phyloP scores from a whole-genome alignment of 257 asterid species.

The Solanum chaucha region DNA sequence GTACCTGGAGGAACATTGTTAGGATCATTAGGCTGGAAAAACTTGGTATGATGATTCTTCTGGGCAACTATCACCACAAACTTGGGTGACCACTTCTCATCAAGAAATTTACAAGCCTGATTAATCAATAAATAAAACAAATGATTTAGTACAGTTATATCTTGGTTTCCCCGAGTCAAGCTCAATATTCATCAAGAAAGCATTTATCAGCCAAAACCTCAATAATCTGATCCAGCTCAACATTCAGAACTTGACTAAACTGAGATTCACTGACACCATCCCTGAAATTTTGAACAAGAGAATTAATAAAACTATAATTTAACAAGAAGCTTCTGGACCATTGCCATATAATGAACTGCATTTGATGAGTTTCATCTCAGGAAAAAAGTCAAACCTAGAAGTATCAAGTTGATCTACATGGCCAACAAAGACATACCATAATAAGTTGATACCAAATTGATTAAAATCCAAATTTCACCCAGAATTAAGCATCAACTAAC shows the following conservation, averaged over 20 bases:
- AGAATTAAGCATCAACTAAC: background rate
- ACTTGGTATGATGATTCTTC: conserved; percentile 88
- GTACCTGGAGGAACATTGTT: conserved; percentile 92
- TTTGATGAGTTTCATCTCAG: background rate
- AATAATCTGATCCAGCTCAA: conserved; percentile 72
- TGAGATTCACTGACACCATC: conserved; percentile 92
- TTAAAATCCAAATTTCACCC: background rate
- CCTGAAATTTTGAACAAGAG: conserved; percentile 23
- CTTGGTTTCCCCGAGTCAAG: background rate
- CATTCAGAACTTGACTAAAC: conserved; percentile 72
- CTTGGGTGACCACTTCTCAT: conserved; percentile 74
- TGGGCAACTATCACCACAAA: conserved; percentile 80
- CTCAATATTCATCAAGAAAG: background rate
- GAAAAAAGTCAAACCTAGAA: background rate
- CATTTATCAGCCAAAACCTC: conserved; percentile 35
- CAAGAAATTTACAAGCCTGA: conserved; percentile 81
- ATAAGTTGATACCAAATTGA: background rate
- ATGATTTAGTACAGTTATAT: background rate
- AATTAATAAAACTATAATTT: background rate
- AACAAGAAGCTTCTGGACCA: background rate
- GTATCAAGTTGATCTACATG: background rate
- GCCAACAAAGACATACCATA: background rate
- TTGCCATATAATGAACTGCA: background rate
- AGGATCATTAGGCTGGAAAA: conserved; percentile 65
- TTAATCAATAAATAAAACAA: conserved; percentile 5